Evolutionary conservation across 73 alveolate genomes (phyloP), one percentile per base, ranked within the genome.

Genomic region (Paraurostyla sp.): DNA sequence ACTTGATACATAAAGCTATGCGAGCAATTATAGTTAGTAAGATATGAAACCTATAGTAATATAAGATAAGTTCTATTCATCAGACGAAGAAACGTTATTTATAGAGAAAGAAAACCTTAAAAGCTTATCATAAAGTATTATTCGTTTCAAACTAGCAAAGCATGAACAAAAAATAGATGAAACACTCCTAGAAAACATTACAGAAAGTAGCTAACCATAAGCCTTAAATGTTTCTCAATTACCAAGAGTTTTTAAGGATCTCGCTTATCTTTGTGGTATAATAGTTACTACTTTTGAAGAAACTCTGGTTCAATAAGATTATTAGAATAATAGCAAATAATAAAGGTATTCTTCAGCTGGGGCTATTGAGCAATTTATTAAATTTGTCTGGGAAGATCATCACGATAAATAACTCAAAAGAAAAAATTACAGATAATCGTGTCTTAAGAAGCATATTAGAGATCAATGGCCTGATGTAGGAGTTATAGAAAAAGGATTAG

Each of bases 91-190:
- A 38, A 38, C 56, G 13, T 18, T 35, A 32, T 2, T 15, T 9
- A 13, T 65, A 38, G 82, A 65, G 36, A 65, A 65, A 40, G 82
- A 65, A 9, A 56, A 65, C 23, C 41, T 11, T n/a, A 65, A 65
- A 65, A 30, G 11, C 23, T 38, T 38, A 22, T 65, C 82, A 3
- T 65, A 65, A 40, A 35, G 59, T 15, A 9, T 65, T 16, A 65
- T 65, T 38, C 35, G 82, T 11, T 65, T 65, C 25, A 65, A 65
- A 30, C 38, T 65, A 1, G 82, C 82, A 1, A 65, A 65, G 46
- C 82, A 65, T 65, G 82, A 65, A 15, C 36, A 65, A 65, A 65
- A 65, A 38, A 65, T 65, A n/a, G 76, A 56, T n/a, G 71, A 59
- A 51, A 36, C 76, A 27, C 57, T 52, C 1, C 32, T 56, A 52